phyloP scores from a whole-genome alignment of 23 red algal genomes.

The Gracilaria caudata region DNA sequence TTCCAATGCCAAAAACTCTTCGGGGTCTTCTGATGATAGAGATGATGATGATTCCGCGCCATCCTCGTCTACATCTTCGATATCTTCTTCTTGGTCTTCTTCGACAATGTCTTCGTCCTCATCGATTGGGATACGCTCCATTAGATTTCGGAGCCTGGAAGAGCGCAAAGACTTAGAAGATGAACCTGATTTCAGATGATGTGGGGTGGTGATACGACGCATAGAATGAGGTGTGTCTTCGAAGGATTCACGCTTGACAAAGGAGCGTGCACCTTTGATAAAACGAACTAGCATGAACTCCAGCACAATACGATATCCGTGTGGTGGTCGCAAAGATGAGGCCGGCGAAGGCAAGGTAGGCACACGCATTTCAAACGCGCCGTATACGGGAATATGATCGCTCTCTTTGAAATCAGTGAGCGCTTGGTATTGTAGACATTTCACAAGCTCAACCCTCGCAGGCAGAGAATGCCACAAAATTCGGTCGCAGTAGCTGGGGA shows the following conservation, averaged over 20 bases:
- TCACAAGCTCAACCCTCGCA: slow-evolving; percentile 43
- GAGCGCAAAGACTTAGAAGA: background rate
- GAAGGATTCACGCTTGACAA: slow-evolving; percentile 29
- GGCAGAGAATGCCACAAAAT: slow-evolving; percentile 83
- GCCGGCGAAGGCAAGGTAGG: slow-evolving; percentile 31
- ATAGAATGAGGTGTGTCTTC: slow-evolving; percentile 54
- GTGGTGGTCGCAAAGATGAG: slow-evolving; percentile 3
- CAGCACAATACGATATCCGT: slow-evolving; percentile 60
- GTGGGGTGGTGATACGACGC: slow-evolving; percentile 29
- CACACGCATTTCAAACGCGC: slow-evolving; percentile 54
- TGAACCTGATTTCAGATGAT: background rate
- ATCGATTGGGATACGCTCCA: slow-evolving; percentile 18
- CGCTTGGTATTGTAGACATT: slow-evolving; percentile 43
- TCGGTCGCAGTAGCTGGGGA: slow-evolving; percentile 81
- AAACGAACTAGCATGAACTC: slow-evolving; percentile 78
- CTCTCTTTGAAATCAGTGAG: slow-evolving; percentile 45
- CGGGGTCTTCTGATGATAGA: slow-evolving; percentile 48
- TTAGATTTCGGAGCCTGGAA: background rate
- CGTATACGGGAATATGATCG: slow-evolving; percentile 73
- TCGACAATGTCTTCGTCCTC: slow-evolving; percentile 44
- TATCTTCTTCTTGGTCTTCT: slow-evolving; percentile 10
- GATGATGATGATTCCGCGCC: slow-evolving; percentile 37
- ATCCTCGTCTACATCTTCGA: slow-evolving; percentile 57
- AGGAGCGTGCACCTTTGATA: slow-evolving; percentile 46
- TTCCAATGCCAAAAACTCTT: slow-evolving; percentile 14